Base-by-base conservation (phyloP, 139 green algal genomes). In the Chloropicon primus region DNA sequence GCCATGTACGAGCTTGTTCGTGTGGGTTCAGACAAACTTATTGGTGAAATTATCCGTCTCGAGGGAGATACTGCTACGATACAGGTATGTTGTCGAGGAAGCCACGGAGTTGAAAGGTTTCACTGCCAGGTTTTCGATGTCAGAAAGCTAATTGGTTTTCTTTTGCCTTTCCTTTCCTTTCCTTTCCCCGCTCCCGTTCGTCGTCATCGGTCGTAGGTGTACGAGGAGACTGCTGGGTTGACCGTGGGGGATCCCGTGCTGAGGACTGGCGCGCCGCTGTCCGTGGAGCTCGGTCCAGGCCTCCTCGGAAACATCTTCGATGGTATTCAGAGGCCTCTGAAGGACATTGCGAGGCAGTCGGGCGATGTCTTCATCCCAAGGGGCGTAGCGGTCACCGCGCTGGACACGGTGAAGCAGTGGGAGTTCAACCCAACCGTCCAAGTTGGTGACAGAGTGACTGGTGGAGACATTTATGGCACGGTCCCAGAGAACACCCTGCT, bases 1-100 rank as follows among this genome's bases (percentile, higher is more conserved):
- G 94, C 94, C 22, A 98, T 98, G 95, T 99, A 99, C 85, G 95
- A 99, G 89, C 90, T 99, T 24, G 93, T 99, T 22, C 91, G 95
- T 26, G 95, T 99, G 26, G 95, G 95, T 21, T 54, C 85, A 2
- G 91, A 97, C 78, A 88, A 92, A 25, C 89, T 99, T 53, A 99
- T 99, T 79, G 95, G 95, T 26, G 95, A 99, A 82, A 98, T 99
- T 83, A 99, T 99, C 86, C 90, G 95, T 25, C 84, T 99, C 28
- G 95, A 99, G 84, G 91, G 88, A 10, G 93, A 98, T 81, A 97
- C 85, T 25, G 95, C 95, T 1, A 99, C 95, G 25, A 98, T 99
- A 73, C 94, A 98, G 89, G 90, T 93, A 25, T 28, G 77, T 17
- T 17, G 41, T 17, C 10, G 41, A n/a, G n/a, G n/a, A n/a, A n/a